Evolutionary conservation across 108 stramenopile species (phyloP), one percentile per base, ranked within the genome.

Genomic region (Skeletonema menzelii): DNA sequence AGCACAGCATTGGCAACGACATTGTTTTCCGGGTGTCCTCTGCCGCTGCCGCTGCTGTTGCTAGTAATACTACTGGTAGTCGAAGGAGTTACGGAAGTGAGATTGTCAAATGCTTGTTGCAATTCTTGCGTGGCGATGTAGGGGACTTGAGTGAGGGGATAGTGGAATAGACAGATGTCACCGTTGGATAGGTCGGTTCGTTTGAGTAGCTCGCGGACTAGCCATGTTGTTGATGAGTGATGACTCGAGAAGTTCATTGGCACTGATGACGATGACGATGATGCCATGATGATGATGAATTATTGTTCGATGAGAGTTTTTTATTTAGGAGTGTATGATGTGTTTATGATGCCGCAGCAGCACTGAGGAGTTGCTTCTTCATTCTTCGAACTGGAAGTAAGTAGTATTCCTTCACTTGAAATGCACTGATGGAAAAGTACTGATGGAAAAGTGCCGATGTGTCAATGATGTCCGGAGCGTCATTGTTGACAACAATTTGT

Each of bases 141-240:
- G 1, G 49, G 49, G 5, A 53, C 49, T 22, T 62, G 61, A n/a
- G 19, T 34, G 22, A 53, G 7, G 8, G 49, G 49, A 10, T 65
- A 77, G 31, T 77, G 76, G 53, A 70, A 77, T 8, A 77, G 32
- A 28, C 69, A 77, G 13, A 77, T 65, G 20, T 77, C 76, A 13
- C 76, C 76, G 32, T 64, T 69, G 59, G 59, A n/a, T 1, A 62
- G 31, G 34, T 75, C 74, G 26, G 56, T 75, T 31, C 65, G 49
- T 37, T 66, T 47, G 0, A 75, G 27, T 11, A 75, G 12, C 10
- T 67, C 56, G 30, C 12, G 31, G 11, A 44, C 31, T 20, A 75
- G 24, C 74, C 74, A 75, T 17, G 57, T 32, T 3, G 31, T 7
- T 32, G 31, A 32, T 30, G 30, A 30, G 59, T 31, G 59, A 10